Evolutionary conservation across 1,284 basidiomycete species (phyloP), one percentile per base, ranked within the genome.

Genomic region (Wolfiporia cocos): DNA sequence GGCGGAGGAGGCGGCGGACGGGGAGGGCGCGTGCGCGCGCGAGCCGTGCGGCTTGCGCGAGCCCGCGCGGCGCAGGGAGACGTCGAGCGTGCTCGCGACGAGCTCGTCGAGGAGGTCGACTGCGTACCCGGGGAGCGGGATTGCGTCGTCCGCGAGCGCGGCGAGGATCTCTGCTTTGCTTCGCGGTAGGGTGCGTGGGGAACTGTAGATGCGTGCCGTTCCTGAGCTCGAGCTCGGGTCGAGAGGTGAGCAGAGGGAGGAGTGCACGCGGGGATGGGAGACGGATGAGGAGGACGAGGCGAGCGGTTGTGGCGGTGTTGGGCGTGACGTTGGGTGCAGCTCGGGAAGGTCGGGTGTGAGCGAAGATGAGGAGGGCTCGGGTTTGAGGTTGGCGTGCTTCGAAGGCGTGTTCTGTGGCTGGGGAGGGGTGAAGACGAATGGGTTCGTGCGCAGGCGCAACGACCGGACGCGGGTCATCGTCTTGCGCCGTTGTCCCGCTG

Each of bases 21-120:
- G n/a, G n/a, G n/a, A n/a, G n/a, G n/a, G n/a, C n/a, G n/a, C n/a
- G n/a, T n/a, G n/a, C n/a, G n/a, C n/a, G n/a, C n/a, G n/a, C n/a
- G n/a, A n/a, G n/a, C n/a, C n/a, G n/a, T n/a, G n/a, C n/a, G n/a
- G n/a, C n/a, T n/a, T n/a, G n/a, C n/a, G n/a, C n/a, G n/a, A n/a
- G n/a, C n/a, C n/a, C n/a, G n/a, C n/a, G n/a, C n/a, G n/a, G n/a
- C n/a, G n/a, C n/a, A 55, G 49, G 1, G 52, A 43, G 20, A 57
- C 42, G 31, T 54, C 52, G 12, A 51, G 37, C 14, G 44, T 41
- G 34, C 46, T 45, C 4, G 52, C 37, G 32, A 44, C 50, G 29
- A 59, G 44, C 23, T 49, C 52, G 29, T 57, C 53, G 12, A 59
- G 47, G 11, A 59, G 52, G 29, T 51, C 43, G 24, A 51, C 30